A percentile compares a stretch with the other conserved stretches of the same genome.
phyloP scores from a whole-genome alignment of 169 alveolate species.

The Eimeria praecox region DNA sequence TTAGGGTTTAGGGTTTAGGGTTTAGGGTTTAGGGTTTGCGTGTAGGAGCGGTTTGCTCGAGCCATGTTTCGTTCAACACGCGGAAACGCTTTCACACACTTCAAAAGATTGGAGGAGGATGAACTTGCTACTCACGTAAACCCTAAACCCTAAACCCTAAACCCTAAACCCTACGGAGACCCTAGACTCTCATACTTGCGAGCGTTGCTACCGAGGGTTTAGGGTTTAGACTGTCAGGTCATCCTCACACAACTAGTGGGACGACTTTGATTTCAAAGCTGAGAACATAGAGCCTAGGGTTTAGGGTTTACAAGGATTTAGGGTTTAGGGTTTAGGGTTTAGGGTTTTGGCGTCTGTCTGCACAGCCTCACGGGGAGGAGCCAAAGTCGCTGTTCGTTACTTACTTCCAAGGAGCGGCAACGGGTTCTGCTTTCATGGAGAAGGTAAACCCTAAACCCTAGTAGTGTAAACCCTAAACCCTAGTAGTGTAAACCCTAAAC shows the following conservation, averaged over 20 bases:
- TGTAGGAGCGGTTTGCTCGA: slow-evolving; percentile 91
- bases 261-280: neutral
- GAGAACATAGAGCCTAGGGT: slow-evolving; percentile 19
- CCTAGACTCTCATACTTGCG: neutral
- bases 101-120: slow-evolving; percentile 91
- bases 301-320: slow-evolving; percentile 35
- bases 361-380: slow-evolving; percentile 52
- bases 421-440: slow-evolving; percentile 71
- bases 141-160: slow-evolving; percentile 5
- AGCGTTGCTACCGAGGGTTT: neutral
- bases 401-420: slow-evolving; percentile 67
- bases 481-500: neutral
- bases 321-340: slow-evolving; percentile 63
- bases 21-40: slow-evolving; percentile 41
- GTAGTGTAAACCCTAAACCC: slow-evolving; percentile 26
- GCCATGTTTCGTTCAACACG: slow-evolving; percentile 97
- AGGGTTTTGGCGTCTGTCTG: neutral
- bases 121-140: slow-evolving; percentile 31
- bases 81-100: slow-evolving; percentile 97
- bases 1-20: slow-evolving; percentile 44
- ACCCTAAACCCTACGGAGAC: neutral
- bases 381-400: slow-evolving; percentile 77
- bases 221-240: neutral
- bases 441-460: slow-evolving; percentile 54
- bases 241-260: too few species aligned